Base-by-base conservation (phyloP, 225 moss, liverwort and hornwort species). In the Climacium dendroides region DNA sequence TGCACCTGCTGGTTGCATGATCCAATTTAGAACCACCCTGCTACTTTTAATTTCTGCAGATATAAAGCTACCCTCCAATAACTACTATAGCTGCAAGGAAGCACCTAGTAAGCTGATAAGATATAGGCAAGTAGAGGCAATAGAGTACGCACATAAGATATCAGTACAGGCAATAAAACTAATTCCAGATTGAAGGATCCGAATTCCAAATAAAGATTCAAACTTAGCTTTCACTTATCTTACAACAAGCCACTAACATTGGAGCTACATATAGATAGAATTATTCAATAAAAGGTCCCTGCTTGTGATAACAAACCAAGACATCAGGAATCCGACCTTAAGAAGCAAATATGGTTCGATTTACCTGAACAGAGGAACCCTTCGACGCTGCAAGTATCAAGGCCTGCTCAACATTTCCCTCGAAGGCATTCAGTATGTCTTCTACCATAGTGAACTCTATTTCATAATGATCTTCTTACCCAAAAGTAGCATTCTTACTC, bases 321-420 rank as follows among this genome's bases (percentile, higher is more conserved):
- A 78, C 18, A 80, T 77, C 70, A 81, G 62, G 16, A 81, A 85
- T 37, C 77, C 85, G 70, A 73, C 41, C 45, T 82, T 78, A 34
- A 59, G 78, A n/a, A 52, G 41, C 10, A 78, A 82, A 83, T 74
- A 78, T 34, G 47, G 22, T n/a, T 62, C 30, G n/a, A 69, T 84
- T 70, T 52, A 93, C 93, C 93, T 88, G 92, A 78, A 86, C 84
- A 60, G 63, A 50, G 57, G 94, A 92, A 62, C 62, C 61, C 83
- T 92, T 89, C 15, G 91, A 81, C 85, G 94, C 95, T 88, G 95
- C 94, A 80, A 96, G 95, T 91, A 97, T 95, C 89, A 97, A 92
- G 54, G 94, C 94, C 96, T 97, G 96, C 79, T 89, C 69, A 87
- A 86, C 70, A 29, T 61, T 83, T 60, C 67, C 72, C 52, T 34